These are phyloP conservation scores for Penicillium taxi DNA, from an alignment of 495 filamentous ascomycete genomes.

Conservation along the genomic window DNA sequence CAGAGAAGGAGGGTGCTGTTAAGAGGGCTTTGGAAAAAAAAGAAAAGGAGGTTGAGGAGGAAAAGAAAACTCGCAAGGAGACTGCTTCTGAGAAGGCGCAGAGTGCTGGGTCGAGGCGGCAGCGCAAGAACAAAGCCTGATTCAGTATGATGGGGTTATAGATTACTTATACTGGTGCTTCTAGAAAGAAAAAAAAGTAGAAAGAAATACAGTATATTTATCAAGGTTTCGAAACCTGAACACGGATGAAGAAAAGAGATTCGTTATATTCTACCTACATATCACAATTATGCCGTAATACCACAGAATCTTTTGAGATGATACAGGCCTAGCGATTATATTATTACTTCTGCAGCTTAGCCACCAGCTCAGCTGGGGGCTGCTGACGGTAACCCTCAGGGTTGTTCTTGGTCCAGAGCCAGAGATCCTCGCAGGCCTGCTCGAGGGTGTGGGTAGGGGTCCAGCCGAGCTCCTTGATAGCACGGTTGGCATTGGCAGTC, in stretches of 20 bases:
- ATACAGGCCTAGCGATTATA: no score
- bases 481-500: conserved; percentile 80
- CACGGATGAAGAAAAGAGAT: conserved; percentile 25
- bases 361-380: conserved; percentile 75
- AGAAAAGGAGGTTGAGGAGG: conserved; percentile 45
- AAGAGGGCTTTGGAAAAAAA: conserved; percentile 61
- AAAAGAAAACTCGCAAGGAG: conserved; percentile 37
- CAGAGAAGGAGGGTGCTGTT: conserved; percentile 73
- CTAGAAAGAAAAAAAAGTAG: not conserved
- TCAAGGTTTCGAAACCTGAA: not conserved
- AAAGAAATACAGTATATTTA: not conserved
- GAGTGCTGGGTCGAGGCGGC: conserved; percentile 38
- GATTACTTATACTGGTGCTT: not conserved
- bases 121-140: conserved; percentile 36
- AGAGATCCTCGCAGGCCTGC: conserved; percentile 86
- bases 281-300: no score
- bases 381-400: conserved; percentile 88
- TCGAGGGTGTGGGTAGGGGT: conserved; percentile 86
- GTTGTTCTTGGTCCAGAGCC: conserved; percentile 94
- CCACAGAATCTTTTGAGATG: not conserved
- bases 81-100: conserved; percentile 26
- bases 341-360: conserved; percentile 55
- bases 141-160: not conserved
- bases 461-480: conserved; percentile 85
- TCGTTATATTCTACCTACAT: conserved; percentile 35